A percentile compares a stretch with the other conserved stretches of the same genome.
phyloP scores from a whole-genome alignment of 106 monocot genomes.

The Amphibolis antarctica region DNA sequence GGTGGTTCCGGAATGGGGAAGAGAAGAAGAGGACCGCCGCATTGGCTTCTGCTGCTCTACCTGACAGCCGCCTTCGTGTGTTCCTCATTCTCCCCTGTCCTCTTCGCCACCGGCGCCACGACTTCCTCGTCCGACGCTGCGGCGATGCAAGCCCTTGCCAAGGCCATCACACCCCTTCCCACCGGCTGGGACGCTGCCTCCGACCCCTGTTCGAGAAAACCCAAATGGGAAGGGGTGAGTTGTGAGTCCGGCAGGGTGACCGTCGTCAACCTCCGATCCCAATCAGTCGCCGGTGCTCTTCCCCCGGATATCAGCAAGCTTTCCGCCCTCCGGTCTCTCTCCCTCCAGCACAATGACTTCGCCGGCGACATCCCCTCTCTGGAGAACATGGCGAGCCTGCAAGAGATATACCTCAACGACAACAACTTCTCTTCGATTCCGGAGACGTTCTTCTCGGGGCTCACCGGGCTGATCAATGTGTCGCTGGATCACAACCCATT shows the following conservation, averaged over 20 bases:
- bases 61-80: not conserved
- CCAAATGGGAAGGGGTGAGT: conserved; percentile 38
- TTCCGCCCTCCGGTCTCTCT: conserved; percentile 31
- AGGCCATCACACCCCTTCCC: conserved; percentile 19
- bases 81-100: not conserved
- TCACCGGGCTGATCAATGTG: conserved; percentile 31
- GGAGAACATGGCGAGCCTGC: conserved; percentile 27
- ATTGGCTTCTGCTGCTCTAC: not conserved
- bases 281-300: conserved; percentile 26
- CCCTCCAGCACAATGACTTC: conserved; percentile 42
- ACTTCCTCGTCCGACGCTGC: conserved; percentile 21
- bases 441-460: conserved; percentile 43
- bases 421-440: conserved; percentile 59
- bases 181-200: conserved; percentile 19
- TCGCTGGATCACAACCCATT: conserved; percentile 57
- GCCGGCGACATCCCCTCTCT: conserved; percentile 52
- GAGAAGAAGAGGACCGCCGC: not conserved
- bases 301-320: conserved; percentile 31
- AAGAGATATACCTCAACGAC: conserved; percentile 26
- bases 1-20: conserved; percentile 1
- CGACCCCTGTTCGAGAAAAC: conserved; percentile 19
- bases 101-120: not conserved
- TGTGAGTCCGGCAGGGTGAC: conserved; percentile 41
- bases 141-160: conserved; percentile 29
- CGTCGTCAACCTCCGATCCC: conserved; percentile 30